Percentiles rank a stretch among this genome's conserved stretches.
Conservation (phyloP, 306 rosid species). For the Geum urbanum region DNA sequence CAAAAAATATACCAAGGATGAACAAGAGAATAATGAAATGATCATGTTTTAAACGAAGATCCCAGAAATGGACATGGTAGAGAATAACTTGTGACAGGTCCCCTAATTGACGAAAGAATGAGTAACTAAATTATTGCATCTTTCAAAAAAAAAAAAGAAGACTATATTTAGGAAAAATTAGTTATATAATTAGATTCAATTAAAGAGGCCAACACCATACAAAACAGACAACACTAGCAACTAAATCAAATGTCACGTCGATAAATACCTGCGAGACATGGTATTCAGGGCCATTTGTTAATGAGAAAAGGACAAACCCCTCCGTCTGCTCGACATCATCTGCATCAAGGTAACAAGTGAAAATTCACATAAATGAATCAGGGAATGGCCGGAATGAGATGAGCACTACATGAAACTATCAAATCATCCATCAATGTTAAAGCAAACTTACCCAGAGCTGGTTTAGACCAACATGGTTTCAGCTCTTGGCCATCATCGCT, state of each 20-base stretch:
- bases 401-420: slow-evolving; percentile 7
- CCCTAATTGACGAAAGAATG: background rate
- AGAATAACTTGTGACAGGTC: background rate
- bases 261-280: slow-evolving; percentile 86
- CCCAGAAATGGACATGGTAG: background rate
- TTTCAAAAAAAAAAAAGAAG: background rate
- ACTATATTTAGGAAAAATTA: background rate
- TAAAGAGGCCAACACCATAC: background rate
- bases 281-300: slow-evolving; percentile 93
- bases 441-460: slow-evolving; percentile 48
- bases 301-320: slow-evolving; percentile 78
- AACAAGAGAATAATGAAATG: slow-evolving; percentile 13
- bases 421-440: slow-evolving; percentile 8
- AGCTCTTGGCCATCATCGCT: slow-evolving; percentile 57
- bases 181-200: background rate
- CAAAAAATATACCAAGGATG: slow-evolving; percentile 5
- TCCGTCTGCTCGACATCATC: slow-evolving; percentile 68
- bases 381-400: background rate
- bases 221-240: slow-evolving; percentile 16
- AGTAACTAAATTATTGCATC: background rate
- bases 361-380: slow-evolving; percentile 10
- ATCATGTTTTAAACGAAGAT: background rate
- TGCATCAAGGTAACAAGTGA: slow-evolving; percentile 34
- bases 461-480: slow-evolving; percentile 81
- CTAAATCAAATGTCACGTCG: slow-evolving; percentile 2